Conservation (phyloP, 1,284 basidiomycete genomes). For the Xerocomus amazonicus region DNA sequence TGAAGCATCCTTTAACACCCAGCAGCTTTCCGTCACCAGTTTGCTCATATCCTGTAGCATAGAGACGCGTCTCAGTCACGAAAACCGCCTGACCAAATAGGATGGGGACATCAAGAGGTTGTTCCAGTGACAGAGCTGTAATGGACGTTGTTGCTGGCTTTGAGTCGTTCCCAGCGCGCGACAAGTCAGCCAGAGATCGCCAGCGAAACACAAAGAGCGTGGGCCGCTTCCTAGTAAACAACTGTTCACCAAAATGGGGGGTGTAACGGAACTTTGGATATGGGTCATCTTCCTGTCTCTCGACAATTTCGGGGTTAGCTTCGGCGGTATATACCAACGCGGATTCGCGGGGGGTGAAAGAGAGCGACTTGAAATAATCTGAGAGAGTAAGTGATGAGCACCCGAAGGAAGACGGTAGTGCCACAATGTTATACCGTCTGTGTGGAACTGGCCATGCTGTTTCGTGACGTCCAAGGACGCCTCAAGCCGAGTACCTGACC, state of each 20-base stretch:
- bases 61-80: constrained; percentile 41
- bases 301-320: constrained; percentile 36
- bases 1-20: constrained; percentile 61
- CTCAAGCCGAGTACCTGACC: constrained; percentile 43
- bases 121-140: constrained; percentile 15
- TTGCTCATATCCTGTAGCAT: constrained; percentile 60
- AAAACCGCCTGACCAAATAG: constrained; percentile 57
- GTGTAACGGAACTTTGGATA: constrained; percentile 49
- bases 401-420: background rate
- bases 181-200: constrained; percentile 15
- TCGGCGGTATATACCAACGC: constrained; percentile 59
- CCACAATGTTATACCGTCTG: constrained; percentile 46
- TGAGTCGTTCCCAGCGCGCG: background rate
- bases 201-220: constrained; percentile 49
- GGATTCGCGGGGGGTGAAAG: constrained; percentile 51
- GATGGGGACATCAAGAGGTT: constrained; percentile 23
- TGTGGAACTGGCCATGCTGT: constrained; percentile 56
- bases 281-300: constrained; percentile 31
- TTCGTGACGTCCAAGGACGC: constrained; percentile 54
- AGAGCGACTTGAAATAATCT: constrained; percentile 49
- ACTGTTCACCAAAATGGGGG: constrained; percentile 55
- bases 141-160: constrained; percentile 6
- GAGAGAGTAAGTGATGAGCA: background rate
- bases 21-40: constrained; percentile 54
- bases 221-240: constrained; percentile 47